Conservation (phyloP, 192 early-diverging fungal genomes). For the Podila verticillata region DNA sequence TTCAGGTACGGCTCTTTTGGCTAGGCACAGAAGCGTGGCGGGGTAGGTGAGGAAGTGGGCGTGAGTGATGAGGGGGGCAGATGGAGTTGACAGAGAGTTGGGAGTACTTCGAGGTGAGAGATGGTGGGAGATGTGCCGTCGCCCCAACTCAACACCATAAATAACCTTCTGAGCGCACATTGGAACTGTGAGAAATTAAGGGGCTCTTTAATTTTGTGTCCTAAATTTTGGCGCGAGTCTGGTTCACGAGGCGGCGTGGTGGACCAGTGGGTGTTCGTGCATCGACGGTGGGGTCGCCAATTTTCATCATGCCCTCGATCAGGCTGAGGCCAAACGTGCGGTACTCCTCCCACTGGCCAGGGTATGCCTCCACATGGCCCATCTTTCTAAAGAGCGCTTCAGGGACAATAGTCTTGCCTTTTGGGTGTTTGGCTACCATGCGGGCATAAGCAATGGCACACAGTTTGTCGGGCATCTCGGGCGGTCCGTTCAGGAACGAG, state of each 20-base stretch:
- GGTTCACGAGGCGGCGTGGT: slow-evolving; percentile 29
- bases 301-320: slow-evolving; percentile 53
- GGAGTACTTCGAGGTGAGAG: background rate
- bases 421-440: slow-evolving; percentile 45
- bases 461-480: slow-evolving; percentile 37
- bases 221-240: slow-evolving; percentile 37
- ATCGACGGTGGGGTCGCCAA: slow-evolving; percentile 28
- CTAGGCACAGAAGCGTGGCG: background rate
- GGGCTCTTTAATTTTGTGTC: background rate
- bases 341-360: slow-evolving; percentile 50
- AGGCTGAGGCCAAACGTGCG: slow-evolving; percentile 36
- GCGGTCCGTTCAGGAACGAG: background rate
- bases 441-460: slow-evolving; percentile 46
- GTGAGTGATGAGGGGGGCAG: background rate
- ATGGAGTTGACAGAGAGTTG: too few relatives aligned
- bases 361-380: slow-evolving; percentile 42
- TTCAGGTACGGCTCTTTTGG: background rate
- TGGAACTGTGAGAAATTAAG: background rate
- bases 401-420: slow-evolving; percentile 48
- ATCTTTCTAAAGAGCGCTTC: slow-evolving; percentile 18
- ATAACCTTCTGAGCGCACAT: too few relatives aligned
- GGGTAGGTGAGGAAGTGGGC: background rate
- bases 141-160: background rate
- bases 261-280: background rate
- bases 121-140: background rate